Evolutionary conservation across 2,329 filamentous ascomycete genomes (phyloP), one percentile per base, ranked within the genome.

Genomic region (Xylariales sp.): DNA sequence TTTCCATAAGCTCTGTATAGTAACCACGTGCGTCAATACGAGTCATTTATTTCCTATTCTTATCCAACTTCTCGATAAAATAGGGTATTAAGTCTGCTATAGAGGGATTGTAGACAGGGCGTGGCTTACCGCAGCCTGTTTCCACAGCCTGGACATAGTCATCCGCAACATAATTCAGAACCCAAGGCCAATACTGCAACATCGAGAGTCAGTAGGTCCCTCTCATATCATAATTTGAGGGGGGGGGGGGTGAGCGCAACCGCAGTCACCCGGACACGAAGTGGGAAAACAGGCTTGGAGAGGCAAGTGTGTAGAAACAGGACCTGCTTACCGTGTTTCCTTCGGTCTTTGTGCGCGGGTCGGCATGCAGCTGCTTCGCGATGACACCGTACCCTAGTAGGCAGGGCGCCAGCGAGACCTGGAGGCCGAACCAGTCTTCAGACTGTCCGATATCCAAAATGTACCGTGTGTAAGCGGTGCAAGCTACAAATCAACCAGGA

Each of bases 401-500:
- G 77, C 95, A 97, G 0, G 95, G 94, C 14, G 94, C 89, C 62
- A 97, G 85, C 4, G 93, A 90, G 69, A 97, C 84, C 75, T 97
- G 93, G 9, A 98, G 86, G 3, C 90, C 94, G 52, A 97, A 84
- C 90, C 91, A 97, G 81, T 97, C 94, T 76, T 96, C 89, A 1
- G 91, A 93, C 73, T 93, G 89, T 6, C 95, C 95, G 23, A 97
- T 86, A 75, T 98, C 95, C 62, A 97, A 89, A 32, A 97, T 91
- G 78, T 95, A 97, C 77, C 92, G 75, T 30, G 91, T 94, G 78
- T 97, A 96, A 50, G 93, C 92, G 18, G 81, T 83, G 72, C 82
- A 84, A 5, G 82, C 82, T 81, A 36, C 7, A 34, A 12, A 12
- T 12, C 41, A 14, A 45, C 16, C 45, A 55, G 23, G 50, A 18